Evolutionary conservation across 164 flowering plant genomes (phyloP).

Genomic region (Berberis thunbergii): DNA sequence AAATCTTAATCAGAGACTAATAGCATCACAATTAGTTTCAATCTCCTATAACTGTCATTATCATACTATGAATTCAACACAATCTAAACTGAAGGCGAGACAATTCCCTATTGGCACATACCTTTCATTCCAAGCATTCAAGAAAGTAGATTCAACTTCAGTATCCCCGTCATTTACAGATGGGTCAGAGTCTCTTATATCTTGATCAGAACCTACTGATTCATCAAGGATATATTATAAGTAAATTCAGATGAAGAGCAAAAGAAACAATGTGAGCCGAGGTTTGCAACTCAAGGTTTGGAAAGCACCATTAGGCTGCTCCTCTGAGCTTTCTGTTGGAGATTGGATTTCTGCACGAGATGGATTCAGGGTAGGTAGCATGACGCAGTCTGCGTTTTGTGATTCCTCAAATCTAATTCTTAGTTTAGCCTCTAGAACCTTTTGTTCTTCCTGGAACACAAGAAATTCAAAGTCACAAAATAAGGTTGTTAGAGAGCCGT

Average conservation of each 20-base stretch:
- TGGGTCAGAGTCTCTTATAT: neutral
- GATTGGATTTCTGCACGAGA: slow-evolving; percentile 9
- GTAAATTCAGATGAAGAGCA: neutral
- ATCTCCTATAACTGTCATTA: too few species aligned
- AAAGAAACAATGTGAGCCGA: neutral
- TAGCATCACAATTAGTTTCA: too few species aligned
- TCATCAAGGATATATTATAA: neutral
- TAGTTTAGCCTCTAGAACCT: slow-evolving; percentile 29
- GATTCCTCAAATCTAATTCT: slow-evolving; percentile 24
- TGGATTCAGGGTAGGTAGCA: slow-evolving; percentile 1
- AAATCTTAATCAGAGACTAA: too few species aligned
- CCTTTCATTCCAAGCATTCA: slow-evolving; percentile 16
- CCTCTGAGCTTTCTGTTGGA: slow-evolving; percentile 7
- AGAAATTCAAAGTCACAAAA: neutral
- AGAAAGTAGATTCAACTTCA: slow-evolving; percentile 9
- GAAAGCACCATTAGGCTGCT: slow-evolving; percentile 6
- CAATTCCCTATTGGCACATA: neutral
- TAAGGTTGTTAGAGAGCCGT: too few species aligned
- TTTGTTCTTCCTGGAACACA: slow-evolving; percentile 30
- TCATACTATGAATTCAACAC: too few species aligned
- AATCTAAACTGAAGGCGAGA: too few species aligned
- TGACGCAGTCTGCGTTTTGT: slow-evolving; percentile 11
- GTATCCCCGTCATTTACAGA: slow-evolving; percentile 4
- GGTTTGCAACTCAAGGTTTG: neutral
- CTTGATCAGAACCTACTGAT: slow-evolving; percentile 11